These are phyloP conservation scores for Limonium bicolor DNA, from an alignment of 148 eudicot species.

Conservation along the genomic window DNA sequence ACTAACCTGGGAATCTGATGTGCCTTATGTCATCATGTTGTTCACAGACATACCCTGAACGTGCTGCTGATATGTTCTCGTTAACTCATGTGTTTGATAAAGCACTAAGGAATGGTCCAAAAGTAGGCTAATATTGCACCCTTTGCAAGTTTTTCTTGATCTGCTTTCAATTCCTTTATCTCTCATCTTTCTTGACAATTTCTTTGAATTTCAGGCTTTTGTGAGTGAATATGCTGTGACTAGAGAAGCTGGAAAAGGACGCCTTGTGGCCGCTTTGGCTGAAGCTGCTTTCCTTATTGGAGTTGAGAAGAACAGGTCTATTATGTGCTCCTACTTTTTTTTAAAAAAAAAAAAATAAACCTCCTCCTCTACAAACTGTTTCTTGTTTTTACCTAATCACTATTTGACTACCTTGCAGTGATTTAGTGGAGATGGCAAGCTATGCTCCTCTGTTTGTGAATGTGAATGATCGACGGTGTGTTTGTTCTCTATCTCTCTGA, in stretches of 20 bases:
- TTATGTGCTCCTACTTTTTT: background rate
- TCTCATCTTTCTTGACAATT: too few relatives aligned
- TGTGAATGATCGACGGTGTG: conserved; percentile 44
- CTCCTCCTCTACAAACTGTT: background rate
- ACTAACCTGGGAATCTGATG: background rate
- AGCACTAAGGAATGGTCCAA: conserved; percentile 54
- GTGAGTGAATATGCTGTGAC: conserved; percentile 96
- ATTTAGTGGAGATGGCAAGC: conserved; percentile 80
- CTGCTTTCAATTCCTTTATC: conserved; percentile 3
- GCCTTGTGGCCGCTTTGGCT: conserved; percentile 68
- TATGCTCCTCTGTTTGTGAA: conserved; percentile 87
- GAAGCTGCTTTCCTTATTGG: conserved; percentile 95
- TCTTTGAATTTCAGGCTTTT: conserved; percentile 85
- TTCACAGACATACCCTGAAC: conserved; percentile 41
- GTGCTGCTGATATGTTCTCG: conserved; percentile 39
- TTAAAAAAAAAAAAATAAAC: background rate
- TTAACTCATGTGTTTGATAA: conserved; percentile 43
- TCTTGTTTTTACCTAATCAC: conserved; percentile 10
- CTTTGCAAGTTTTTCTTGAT: background rate
- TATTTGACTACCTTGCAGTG: conserved; percentile 36
- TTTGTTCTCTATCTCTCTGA: background rate
- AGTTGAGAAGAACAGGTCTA: conserved; percentile 64
- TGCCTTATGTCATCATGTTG: conserved; percentile 1
- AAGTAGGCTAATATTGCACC: conserved; percentile 24
- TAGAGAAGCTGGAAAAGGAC: conserved; percentile 65